Base-by-base conservation (phyloP, 768 basidiomycete genomes). In the Pulveroboletus sp. region DNA sequence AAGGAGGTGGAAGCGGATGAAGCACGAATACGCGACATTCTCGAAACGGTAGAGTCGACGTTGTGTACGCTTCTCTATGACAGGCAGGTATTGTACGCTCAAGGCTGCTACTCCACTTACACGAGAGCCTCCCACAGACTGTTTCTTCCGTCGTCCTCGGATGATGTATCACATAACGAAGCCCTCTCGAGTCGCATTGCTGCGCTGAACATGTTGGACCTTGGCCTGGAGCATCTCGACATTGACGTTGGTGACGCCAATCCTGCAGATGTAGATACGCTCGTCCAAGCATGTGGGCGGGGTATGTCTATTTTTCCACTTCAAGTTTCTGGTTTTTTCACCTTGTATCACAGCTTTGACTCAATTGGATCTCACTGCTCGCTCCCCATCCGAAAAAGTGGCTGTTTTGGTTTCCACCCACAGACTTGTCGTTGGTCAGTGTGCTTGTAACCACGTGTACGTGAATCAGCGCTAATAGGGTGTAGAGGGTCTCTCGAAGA, bases 151-250 rank as follows among this genome's bases (percentile, higher is more conserved):
- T 75, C 82, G 2, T 79, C 80, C 17, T 74, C 79, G n/a, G 80
- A 83, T 45, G 95, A 99, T 60, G 74, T 79, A 0, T 85, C 84
- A 1, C 94, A 96, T 63, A 93, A 99, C 63, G 90, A 91, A 59
- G 87, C 91, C 0, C 73, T 99, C 4, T 83, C 93, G 0, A 88
- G 83, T 61, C 82, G 94, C 6, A 84, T 97, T 14, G 91, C 92
- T 12, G 94, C 93, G 1, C 74, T 99, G 39, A 93, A 94, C 57
- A 80, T 93, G 76, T 75, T 98, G 1, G 95, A 97, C 65, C 73
- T 99, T 0, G 78, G 83, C 2, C 72, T 98, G 9, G 85, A 87
- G 35, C 93, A 98, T 69, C 80, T 99, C 1, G 95, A 94, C 14
- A 78, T 98, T 8, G 84, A 91, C 46, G 80, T 90, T 0, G 83